Evolutionary conservation across 139 green algal genomes (phyloP).

Genomic region (Auxenochlorella protothecoides): DNA sequence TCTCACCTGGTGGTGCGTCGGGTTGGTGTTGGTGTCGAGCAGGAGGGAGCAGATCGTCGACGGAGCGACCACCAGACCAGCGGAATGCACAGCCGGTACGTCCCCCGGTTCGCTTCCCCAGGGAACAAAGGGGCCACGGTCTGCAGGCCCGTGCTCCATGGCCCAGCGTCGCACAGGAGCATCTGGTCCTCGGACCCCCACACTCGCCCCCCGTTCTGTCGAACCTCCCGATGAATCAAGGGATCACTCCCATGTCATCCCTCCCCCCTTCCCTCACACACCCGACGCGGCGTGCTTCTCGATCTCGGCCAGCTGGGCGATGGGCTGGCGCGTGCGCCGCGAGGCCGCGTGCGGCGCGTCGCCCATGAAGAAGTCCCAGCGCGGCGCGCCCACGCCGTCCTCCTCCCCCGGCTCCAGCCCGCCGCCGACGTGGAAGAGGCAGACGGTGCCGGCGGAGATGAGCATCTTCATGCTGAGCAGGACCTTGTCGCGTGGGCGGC

Average conservation of each 20-base stretch:
- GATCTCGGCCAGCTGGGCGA: constrained; percentile 21
- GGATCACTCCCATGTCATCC: too few species aligned
- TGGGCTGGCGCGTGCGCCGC: constrained; percentile 11
- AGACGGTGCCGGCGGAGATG: constrained; percentile 42
- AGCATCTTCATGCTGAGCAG: constrained; percentile 45
- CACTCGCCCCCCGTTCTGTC: too few species aligned
- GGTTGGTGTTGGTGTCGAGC: too few species aligned
- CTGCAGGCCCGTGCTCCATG: neutral
- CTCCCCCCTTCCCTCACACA: neutral
- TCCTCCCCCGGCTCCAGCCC: constrained; percentile 25
- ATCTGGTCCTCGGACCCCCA: too few species aligned
- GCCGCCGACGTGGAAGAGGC: constrained; percentile 57
- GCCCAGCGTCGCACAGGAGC: neutral
- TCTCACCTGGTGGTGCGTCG: constrained; percentile 18
- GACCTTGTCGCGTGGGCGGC: constrained; percentile 24
- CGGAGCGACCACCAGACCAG: too few species aligned
- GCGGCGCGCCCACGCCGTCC: constrained; percentile 22
- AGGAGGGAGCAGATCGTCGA: too few species aligned
- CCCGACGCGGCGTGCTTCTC: constrained; percentile 7
- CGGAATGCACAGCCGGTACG: too few species aligned
- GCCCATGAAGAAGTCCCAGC: constrained; percentile 73
- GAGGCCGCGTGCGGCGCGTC: constrained; percentile 11
- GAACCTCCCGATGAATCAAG: too few species aligned
- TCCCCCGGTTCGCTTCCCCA: neutral
- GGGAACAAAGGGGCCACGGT: neutral